A percentile compares a stretch with the other conserved stretches of the same genome.
Conservation (phyloP, 1,284 basidiomycete species). For the Ganoderma lucidum region DNA sequence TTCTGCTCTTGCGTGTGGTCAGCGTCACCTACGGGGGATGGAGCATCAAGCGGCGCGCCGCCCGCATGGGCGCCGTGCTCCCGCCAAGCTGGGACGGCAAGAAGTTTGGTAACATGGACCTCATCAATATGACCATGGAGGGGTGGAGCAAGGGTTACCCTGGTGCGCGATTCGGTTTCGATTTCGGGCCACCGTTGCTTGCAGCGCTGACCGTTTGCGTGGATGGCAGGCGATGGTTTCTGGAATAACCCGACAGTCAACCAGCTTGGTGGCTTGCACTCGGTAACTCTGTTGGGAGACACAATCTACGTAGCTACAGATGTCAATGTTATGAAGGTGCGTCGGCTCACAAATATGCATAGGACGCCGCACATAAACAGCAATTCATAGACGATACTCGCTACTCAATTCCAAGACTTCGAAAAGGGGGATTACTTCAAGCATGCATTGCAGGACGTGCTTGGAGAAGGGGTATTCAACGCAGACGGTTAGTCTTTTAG, state of each 20-base stretch:
- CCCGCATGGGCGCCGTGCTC: constrained; percentile 28
- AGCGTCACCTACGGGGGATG: constrained; percentile 11
- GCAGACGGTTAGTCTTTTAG: constrained; percentile 30
- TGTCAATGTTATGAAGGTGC: constrained; percentile 36
- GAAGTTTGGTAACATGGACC: constrained; percentile 29
- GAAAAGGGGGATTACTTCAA: constrained; percentile 30
- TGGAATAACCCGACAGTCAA: constrained; percentile 24
- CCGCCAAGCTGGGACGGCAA: constrained; percentile 31
- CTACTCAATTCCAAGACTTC: constrained; percentile 34
- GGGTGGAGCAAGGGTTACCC: constrained; percentile 29
- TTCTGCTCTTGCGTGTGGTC: constrained; percentile 10
- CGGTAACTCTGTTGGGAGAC: constrained; percentile 33
- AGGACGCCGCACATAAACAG: not conserved
- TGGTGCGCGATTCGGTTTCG: constrained; percentile 18
- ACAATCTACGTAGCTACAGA: constrained; percentile 31
- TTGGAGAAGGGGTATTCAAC: constrained; percentile 34
- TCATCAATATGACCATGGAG: constrained; percentile 25
- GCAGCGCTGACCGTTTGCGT: too few relatives aligned
- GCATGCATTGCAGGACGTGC: constrained; percentile 25
- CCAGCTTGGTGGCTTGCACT: constrained; percentile 29
- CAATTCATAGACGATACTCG: constrained; percentile 30
- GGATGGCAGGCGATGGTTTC: constrained; percentile 28
- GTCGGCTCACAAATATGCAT: not conserved
- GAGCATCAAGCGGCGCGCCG: constrained; percentile 24
- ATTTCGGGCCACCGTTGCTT: too few relatives aligned